These are phyloP conservation scores for Trametes hirsuta DNA, from an alignment of 1,284 basidiomycete species.

Conservation along the genomic window DNA sequence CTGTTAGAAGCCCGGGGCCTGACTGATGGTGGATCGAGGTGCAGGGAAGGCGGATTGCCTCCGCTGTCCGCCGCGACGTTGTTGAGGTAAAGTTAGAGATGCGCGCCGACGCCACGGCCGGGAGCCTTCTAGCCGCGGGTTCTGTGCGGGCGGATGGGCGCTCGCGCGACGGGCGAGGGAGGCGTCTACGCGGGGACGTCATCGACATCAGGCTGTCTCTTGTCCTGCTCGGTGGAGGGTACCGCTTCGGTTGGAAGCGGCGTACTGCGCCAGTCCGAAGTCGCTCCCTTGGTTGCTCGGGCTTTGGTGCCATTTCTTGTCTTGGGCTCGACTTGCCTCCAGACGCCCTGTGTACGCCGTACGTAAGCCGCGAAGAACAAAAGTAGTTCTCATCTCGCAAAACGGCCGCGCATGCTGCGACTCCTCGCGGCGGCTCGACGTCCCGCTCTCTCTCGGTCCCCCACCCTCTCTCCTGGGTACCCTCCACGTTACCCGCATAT, in stretches of 20 bases:
- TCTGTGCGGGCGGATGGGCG: neutral
- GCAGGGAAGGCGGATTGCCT: neutral
- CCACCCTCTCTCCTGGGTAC: neutral
- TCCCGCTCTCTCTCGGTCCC: slow-evolving; percentile 7
- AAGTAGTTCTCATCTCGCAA: slow-evolving; percentile 11
- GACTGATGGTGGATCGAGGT: neutral
- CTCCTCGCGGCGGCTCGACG: slow-evolving; percentile 19
- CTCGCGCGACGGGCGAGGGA: neutral
- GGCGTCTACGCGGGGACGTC: neutral
- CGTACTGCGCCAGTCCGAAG: slow-evolving; percentile 6
- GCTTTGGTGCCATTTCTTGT: neutral
- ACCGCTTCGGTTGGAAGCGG: slow-evolving; percentile 9
- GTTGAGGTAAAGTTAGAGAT: neutral
- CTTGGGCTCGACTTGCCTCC: neutral
- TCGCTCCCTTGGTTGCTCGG: neutral
- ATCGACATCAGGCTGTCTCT: neutral
- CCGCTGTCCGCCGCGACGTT: neutral
- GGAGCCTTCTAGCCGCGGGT: neutral
- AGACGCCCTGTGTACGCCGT: slow-evolving; percentile 13
- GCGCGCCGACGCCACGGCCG: neutral
- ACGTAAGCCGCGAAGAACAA: slow-evolving; percentile 14
- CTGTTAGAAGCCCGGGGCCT: neutral
- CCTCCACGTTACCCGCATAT: neutral
- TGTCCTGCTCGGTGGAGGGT: neutral
- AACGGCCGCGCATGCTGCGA: slow-evolving; percentile 22